phyloP scores from a whole-genome alignment of 371 early-diverging fungal species.

The Actinomucor elegans region DNA sequence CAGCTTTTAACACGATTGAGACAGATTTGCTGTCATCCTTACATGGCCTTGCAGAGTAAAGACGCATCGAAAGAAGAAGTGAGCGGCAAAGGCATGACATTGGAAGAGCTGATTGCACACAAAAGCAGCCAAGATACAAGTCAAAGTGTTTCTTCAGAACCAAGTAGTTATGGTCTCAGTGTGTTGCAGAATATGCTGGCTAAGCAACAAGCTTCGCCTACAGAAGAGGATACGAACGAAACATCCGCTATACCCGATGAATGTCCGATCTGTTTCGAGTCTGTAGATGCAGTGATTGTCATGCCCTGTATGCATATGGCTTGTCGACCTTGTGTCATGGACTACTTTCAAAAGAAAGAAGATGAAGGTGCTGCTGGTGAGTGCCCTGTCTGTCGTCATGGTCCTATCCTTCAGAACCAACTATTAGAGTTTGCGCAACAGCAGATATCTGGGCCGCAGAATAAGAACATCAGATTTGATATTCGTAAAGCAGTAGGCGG shows the following conservation, averaged over 20 bases:
- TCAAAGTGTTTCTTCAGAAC: not conserved
- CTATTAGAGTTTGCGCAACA: conserved; percentile 47
- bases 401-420: conserved; percentile 50
- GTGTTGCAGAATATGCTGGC: conserved; percentile 38
- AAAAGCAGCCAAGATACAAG: conserved; percentile 23
- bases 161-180: conserved; percentile 31
- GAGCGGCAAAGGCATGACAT: conserved; percentile 8
- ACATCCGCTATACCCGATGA: conserved; percentile 11
- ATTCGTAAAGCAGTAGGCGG: conserved; percentile 51
- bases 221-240: not conserved
- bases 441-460: not conserved
- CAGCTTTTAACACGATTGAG: conserved; percentile 56
- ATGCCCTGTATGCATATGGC: conserved; percentile 70
- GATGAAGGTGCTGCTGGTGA: conserved; percentile 53
- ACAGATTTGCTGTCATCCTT: conserved; percentile 70
- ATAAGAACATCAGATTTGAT: conserved; percentile 17
- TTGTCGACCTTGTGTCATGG: conserved; percentile 62
- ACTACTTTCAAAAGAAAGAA: conserved; percentile 58
- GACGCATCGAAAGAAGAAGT: conserved; percentile 10
- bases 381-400: conserved; percentile 64
- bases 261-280: conserved; percentile 41
- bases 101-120: conserved; percentile 49
- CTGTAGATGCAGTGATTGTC: conserved; percentile 50
- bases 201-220: conserved; percentile 11
- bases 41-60: conserved; percentile 39